Percentiles rank a stretch among this genome's conserved stretches.
Conservation (phyloP, 164 flowering plant species). For the Akebia trifoliata region DNA sequence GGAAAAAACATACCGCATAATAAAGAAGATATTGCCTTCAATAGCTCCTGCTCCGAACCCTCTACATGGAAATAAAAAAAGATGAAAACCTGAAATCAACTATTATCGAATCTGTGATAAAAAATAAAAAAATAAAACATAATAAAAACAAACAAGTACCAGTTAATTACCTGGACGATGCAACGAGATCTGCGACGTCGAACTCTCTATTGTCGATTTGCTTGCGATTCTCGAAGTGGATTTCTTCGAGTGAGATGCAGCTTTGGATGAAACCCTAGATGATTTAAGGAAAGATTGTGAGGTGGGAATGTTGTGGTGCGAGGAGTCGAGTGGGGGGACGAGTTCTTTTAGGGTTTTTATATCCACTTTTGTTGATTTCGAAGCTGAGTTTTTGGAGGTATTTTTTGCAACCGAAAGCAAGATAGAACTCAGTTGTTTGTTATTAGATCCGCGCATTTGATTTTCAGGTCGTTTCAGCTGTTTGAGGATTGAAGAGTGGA, state of each 20-base stretch:
- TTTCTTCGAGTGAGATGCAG: conserved; percentile 8
- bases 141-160: background rate
- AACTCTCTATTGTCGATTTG: background rate
- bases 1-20: conserved; percentile 27
- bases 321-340: conserved; percentile 13
- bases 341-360: conserved; percentile 8
- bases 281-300: conserved; percentile 1
- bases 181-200: conserved; percentile 1
- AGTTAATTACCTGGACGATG: conserved; percentile 6
- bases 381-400: background rate
- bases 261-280: background rate
- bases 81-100: background rate
- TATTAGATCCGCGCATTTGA: conserved; percentile 22
- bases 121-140: background rate
- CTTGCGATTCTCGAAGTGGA: background rate
- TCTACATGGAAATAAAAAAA: conserved; percentile 15
- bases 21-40: conserved; percentile 28
- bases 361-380: conserved; percentile 1
- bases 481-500: background rate
- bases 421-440: conserved; percentile 24
- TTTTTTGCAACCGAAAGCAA: conserved; percentile 19
- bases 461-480: background rate
- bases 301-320: background rate
- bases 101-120: background rate
- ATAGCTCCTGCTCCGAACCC: conserved; percentile 2